Percentiles rank a stretch among this genome's conserved stretches.
Evolutionary conservation across 192 early-diverging fungal species (phyloP).

Genomic region (Backusella parvicylindrica): DNA sequence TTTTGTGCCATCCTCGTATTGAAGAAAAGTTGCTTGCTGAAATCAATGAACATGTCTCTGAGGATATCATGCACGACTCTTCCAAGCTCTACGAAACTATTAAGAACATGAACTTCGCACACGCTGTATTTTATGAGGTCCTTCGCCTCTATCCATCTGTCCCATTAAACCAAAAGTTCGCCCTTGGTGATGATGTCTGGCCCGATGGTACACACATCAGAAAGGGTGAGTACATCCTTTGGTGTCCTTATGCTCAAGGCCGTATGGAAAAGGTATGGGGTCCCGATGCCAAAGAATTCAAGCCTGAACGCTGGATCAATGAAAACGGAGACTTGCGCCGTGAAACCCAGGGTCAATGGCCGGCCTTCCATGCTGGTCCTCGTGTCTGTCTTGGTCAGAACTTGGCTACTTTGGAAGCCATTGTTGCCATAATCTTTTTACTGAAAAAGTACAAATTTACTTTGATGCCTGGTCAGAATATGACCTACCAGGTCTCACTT

Average conservation of each 20-base stretch:
- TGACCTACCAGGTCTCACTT: slow-evolving; percentile 23
- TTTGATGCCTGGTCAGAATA: slow-evolving; percentile 31
- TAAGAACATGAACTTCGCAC: slow-evolving; percentile 34
- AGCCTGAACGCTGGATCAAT: slow-evolving; percentile 65
- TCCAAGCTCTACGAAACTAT: slow-evolving; percentile 24
- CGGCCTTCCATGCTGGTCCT: slow-evolving; percentile 61
- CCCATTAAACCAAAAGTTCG: slow-evolving; percentile 53
- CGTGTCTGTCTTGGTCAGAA: slow-evolving; percentile 36
- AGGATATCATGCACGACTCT: slow-evolving; percentile 20
- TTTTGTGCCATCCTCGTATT: slow-evolving; percentile 36
- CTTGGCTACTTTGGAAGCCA: slow-evolving; percentile 43
- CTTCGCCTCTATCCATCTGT: slow-evolving; percentile 67
- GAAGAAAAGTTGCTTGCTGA: slow-evolving; percentile 45
- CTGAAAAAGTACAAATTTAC: slow-evolving; percentile 39
- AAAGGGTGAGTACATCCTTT: slow-evolving; percentile 50
- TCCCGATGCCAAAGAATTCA: slow-evolving; percentile 54
- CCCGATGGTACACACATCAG: slow-evolving; percentile 56
- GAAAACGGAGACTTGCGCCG: slow-evolving; percentile 28
- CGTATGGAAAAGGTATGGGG: slow-evolving; percentile 59
- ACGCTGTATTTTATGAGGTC: slow-evolving; percentile 47
- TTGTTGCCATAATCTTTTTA: slow-evolving; percentile 36
- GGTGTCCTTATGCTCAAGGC: slow-evolving; percentile 53
- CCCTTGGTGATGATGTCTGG: slow-evolving; percentile 51
- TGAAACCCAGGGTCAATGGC: slow-evolving; percentile 45
- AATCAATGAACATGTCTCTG: slow-evolving; percentile 20